Base-by-base conservation (phyloP, 257 asterid species). In the Fraxinus anomala region DNA sequence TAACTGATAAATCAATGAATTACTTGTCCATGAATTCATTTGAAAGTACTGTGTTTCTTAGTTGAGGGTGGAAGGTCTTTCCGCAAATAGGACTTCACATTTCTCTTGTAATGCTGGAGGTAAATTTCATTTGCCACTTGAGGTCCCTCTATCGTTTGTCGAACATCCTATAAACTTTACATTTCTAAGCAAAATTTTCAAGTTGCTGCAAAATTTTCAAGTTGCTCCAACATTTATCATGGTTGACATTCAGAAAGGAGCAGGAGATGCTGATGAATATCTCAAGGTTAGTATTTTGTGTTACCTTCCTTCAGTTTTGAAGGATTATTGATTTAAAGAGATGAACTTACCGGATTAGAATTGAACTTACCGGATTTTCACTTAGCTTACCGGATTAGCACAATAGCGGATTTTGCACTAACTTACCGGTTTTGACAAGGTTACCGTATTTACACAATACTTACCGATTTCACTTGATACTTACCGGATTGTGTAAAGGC, bases 1-100 rank as follows among this genome's bases (percentile, higher is more conserved):
- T 14, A 59, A 66, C 36, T 16, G 34, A 49, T 49, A 49, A 49
- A 16, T 49, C 39, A 66, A 11, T 16, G 26, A 79, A 14, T 77
- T 8, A 67, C 70, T 49, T 16, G 54, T 33, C 36, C 36, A 33
- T 33, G 4, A 49, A 76, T 66, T 74, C 3, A 19, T 31, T 72
- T 56, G 39, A 8, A 68, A 61, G 31, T 73, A 14, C 78, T 51
- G 44, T 74, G 1, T 77, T 68, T 84, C 68, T 73, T 83, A 96
- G 99, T 91, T 96, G 99, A 92, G 98, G 82, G 91, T 93, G 49
- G 99, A 96, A 92, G 97, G 99, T 73, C 96, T 91, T 80, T 88
- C 97, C 34, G 83, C 95, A 12, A 77, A 88, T 65, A 93, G 78
- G 91, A 86, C 91, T 68, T 91, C 98, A n/a, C 97, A 91, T 87